phyloP scores from a whole-genome alignment of 2,329 filamentous ascomycete genomes.

The Trichoderma semiorbis region DNA sequence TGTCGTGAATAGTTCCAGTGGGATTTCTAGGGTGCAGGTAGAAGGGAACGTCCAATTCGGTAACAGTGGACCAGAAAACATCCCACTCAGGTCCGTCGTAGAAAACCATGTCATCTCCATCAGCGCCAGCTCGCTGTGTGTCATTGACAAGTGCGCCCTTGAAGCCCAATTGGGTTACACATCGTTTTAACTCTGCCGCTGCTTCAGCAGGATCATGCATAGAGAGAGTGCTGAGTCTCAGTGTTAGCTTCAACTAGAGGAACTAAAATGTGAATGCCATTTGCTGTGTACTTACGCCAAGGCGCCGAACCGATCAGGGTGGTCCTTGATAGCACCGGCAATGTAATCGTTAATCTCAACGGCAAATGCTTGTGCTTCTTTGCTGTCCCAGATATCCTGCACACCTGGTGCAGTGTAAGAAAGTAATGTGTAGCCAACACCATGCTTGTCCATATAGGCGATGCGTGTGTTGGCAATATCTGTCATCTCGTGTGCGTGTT shows the following conservation, averaged over 20 bases:
- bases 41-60: slow-evolving; percentile 60
- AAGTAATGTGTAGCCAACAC: slow-evolving; percentile 47
- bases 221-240: slow-evolving; percentile 38
- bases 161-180: slow-evolving; percentile 57
- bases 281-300: slow-evolving; percentile 36
- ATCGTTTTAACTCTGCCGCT: slow-evolving; percentile 48
- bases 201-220: slow-evolving; percentile 54
- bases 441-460: slow-evolving; percentile 43
- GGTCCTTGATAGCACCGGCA: slow-evolving; percentile 35
- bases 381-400: slow-evolving; percentile 42
- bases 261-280: background rate
- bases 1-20: slow-evolving; percentile 53
- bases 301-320: slow-evolving; percentile 43
- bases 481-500: slow-evolving; percentile 53
- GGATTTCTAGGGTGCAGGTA: slow-evolving; percentile 62
- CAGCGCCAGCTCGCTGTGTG: slow-evolving; percentile 54
- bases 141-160: slow-evolving; percentile 61
- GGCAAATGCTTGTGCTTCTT: slow-evolving; percentile 40
- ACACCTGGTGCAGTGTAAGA: slow-evolving; percentile 49
- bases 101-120: slow-evolving; percentile 61
- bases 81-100: slow-evolving; percentile 61
- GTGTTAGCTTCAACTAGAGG: background rate
- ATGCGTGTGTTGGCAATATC: slow-evolving; percentile 41
- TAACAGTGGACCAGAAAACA: slow-evolving; percentile 56
- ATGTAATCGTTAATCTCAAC: slow-evolving; percentile 43